phyloP scores from a whole-genome alignment of 331 rosid species.

The Telfairia occidentalis region DNA sequence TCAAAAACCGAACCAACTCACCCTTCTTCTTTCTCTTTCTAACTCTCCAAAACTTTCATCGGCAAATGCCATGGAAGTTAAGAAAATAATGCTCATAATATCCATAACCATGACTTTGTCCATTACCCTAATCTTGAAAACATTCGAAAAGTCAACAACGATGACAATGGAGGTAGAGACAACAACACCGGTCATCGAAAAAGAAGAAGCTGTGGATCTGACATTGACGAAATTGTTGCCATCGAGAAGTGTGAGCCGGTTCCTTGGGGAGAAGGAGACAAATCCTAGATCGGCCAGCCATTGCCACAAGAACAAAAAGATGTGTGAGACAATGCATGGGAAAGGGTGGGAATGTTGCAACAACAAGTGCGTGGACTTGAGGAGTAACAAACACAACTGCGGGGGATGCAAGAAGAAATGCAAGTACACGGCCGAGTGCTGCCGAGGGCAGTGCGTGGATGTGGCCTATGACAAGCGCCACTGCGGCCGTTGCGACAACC shows the following conservation, averaged over 20 bases:
- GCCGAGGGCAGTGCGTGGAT: slow-evolving; percentile 58
- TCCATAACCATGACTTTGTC: slow-evolving; percentile 77
- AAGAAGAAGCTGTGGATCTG: background rate
- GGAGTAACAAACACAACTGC: slow-evolving; percentile 41
- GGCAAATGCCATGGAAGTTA: slow-evolving; percentile 55
- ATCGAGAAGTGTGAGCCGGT: slow-evolving; percentile 45
- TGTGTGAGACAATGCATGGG: slow-evolving; percentile 18
- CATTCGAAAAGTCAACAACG: background rate
- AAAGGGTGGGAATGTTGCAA: slow-evolving; percentile 56
- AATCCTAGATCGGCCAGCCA: slow-evolving; percentile 43
- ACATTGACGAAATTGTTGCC: slow-evolving; percentile 11
- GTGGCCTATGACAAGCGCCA: slow-evolving; percentile 55
- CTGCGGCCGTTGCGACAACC: slow-evolving; percentile 55
- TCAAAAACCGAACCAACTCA: background rate
- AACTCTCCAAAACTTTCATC: background rate
- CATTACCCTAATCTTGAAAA: slow-evolving; percentile 36
- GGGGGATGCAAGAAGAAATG: slow-evolving; percentile 65
- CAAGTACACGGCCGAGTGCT: slow-evolving; percentile 48
- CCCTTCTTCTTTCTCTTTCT: background rate
- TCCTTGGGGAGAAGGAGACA: slow-evolving; percentile 16
- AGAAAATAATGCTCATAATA: slow-evolving; percentile 35
- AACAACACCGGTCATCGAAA: background rate
- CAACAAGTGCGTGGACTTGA: slow-evolving; percentile 60
- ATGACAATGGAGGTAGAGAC: background rate
- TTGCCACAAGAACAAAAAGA: slow-evolving; percentile 43